These are phyloP conservation scores for Saturnispora quitensis DNA, from an alignment of 805 yeast species.

Conservation along the genomic window DNA sequence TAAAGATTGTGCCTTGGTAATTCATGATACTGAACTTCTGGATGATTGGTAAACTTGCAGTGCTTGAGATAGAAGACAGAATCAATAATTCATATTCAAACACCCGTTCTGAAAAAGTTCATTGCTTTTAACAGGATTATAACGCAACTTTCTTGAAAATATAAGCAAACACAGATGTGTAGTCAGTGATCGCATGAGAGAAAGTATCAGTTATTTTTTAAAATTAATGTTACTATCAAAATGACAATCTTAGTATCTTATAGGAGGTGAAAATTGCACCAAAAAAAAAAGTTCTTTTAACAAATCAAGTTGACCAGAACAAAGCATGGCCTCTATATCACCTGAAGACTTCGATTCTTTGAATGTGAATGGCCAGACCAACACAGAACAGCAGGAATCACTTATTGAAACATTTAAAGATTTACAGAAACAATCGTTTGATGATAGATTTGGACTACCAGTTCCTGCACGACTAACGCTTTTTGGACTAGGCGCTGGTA, in stretches of 20 bases:
- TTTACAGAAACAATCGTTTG: conserved; percentile 11
- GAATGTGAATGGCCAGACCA: conserved; percentile 11
- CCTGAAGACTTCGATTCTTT: conserved; percentile 13
- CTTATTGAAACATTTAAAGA: conserved; percentile 11
- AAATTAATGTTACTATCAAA: background rate
- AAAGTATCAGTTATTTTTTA: too few species aligned
- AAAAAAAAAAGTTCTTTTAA: background rate
- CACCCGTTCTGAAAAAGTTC: too few species aligned
- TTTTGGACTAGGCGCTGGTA: conserved; percentile 31
- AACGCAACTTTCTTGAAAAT: too few species aligned
- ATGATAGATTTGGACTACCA: conserved; percentile 38
- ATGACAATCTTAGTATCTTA: background rate
- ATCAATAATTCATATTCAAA: too few species aligned
- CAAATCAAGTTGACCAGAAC: background rate
- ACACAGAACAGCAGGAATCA: conserved; percentile 10
- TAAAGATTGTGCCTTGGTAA: too few species aligned
- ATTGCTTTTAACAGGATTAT: too few species aligned
- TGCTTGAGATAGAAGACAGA: too few species aligned
- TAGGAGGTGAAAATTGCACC: background rate
- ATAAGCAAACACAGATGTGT: too few species aligned
- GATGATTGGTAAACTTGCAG: too few species aligned
- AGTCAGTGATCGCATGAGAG: too few species aligned
- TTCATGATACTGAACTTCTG: too few species aligned
- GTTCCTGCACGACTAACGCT: conserved; percentile 38
- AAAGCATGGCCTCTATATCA: conserved; percentile 11